Conservation (phyloP, 352 stramenopile genomes). For the Globisporangium barbulae region DNA sequence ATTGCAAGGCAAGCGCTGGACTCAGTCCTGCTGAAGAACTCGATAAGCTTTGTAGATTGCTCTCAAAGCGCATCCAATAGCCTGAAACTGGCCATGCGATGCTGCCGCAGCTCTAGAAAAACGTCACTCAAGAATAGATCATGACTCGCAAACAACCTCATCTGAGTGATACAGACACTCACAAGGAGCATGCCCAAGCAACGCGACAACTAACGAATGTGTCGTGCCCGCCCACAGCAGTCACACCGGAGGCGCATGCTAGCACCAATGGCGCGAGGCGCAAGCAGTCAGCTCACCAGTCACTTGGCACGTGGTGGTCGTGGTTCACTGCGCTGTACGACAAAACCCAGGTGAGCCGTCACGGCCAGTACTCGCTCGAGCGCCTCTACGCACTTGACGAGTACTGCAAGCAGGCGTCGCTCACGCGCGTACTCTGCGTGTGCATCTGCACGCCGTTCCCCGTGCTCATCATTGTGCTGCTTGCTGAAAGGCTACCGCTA, state of each 20-base stretch:
- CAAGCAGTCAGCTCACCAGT: neutral
- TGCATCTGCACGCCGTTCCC: conserved; percentile 22
- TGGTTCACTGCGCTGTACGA: neutral
- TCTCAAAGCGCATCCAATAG: no score
- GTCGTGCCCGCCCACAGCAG: no score
- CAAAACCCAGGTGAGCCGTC: conserved; percentile 24
- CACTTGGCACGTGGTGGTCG: neutral
- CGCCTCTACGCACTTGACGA: conserved; percentile 28
- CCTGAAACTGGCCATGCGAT: no score
- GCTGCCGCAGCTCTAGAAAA: no score
- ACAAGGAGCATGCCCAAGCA: no score
- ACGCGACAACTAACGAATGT: no score
- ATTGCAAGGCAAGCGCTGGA: no score
- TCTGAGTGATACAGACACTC: no score
- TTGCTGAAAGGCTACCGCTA: conserved; percentile 28
- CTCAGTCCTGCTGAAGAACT: no score
- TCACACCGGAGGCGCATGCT: neutral
- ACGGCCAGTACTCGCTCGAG: conserved; percentile 38
- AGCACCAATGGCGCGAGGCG: neutral
- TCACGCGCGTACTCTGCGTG: neutral
- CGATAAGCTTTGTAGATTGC: no score
- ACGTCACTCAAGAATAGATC: no score
- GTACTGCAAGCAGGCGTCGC: conserved; percentile 19
- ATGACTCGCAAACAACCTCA: no score
- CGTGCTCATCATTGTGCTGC: conserved; percentile 18